Evolutionary conservation across 306 rosid species (phyloP), one percentile per base, ranked within the genome.

Genomic region (Biancaea sappan): DNA sequence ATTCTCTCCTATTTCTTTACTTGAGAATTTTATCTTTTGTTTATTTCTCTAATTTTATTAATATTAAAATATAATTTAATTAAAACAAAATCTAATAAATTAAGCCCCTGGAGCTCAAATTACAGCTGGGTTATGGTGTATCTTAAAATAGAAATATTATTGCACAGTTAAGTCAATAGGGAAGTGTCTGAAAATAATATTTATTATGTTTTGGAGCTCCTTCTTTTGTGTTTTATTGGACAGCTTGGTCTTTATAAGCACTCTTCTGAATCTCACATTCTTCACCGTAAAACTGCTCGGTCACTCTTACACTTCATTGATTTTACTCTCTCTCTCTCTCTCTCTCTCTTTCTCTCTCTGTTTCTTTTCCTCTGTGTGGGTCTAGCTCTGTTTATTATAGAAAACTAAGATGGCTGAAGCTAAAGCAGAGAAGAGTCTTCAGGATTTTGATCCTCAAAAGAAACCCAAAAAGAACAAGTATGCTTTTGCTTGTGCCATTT

Each of bases 401-500:
- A 79, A 59, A 78, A 66, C 40, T 66, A 79, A 82, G 43, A 90
- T 84, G 87, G 79, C 85, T n/a, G 81, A 51, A 74, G 40, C 61
- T 0, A 78, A 58, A 40, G 38, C 56, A 8, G 73, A 66, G 11
- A 84, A 81, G 52, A 38, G 10, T n/a, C 56, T 82, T 50, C 47
- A 35, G 28, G 96, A 86, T 68, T 90, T 86, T 64, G 84, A 69
- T 66, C 84, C 90, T 37, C 83, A 76, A 0, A 87, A 74, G 75
- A 92, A 87, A 44, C 92, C 91, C 31, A 88, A 85, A 48, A 66
- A 58, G 6, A 92, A 87, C 77, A 76, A 76, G 41, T 92, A 13
- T 18, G 96, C 96, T 60, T 48, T 82, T 35, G 84, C 87, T 32
- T 90, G 95, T 69, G 92, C 96, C 35, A 52, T 79, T 3, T 77